Conservation (phyloP, 2,329 filamentous ascomycete species). For the Akanthomyces dipterigenus region DNA sequence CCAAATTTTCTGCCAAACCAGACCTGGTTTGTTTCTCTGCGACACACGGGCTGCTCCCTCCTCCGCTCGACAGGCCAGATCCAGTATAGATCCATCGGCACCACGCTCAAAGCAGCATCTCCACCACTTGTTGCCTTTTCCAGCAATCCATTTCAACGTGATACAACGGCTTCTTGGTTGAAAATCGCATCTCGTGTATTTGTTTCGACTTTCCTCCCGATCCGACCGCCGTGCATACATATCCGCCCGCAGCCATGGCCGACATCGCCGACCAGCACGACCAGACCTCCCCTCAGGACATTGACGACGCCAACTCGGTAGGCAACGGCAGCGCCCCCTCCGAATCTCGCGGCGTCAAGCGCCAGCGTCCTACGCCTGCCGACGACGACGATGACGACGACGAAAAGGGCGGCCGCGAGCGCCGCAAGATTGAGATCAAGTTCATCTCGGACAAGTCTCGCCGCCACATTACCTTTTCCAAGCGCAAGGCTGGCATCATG, state of each 20-base stretch:
- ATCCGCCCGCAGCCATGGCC: slow-evolving; percentile 50
- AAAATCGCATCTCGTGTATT: slow-evolving; percentile 2
- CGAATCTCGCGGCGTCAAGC: slow-evolving; percentile 82
- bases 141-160: slow-evolving; percentile 33
- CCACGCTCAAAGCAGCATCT: slow-evolving; percentile 60
- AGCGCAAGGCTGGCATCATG: slow-evolving; percentile 99
- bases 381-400: slow-evolving; percentile 98
- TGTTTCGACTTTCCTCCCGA: not conserved
- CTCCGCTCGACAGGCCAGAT: slow-evolving; percentile 51
- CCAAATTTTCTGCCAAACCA: slow-evolving; percentile 27
- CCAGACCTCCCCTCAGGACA: slow-evolving; percentile 65
- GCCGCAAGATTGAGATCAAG: slow-evolving; percentile 99
- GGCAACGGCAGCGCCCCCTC: slow-evolving; percentile 64
- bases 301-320: slow-evolving; percentile 64
- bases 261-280: slow-evolving; percentile 75
- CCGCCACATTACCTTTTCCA: slow-evolving; percentile 98
- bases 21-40: slow-evolving; percentile 45
- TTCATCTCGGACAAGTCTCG: slow-evolving; percentile 99
- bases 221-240: slow-evolving; percentile 12
- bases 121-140: slow-evolving; percentile 52
- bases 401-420: slow-evolving; percentile 94
- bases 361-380: slow-evolving; percentile 69
- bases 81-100: slow-evolving; percentile 60
- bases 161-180: slow-evolving; percentile 21
- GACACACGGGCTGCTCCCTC: slow-evolving; percentile 41